These are phyloP conservation scores for Penicillium canescens DNA, from an alignment of 495 filamentous ascomycete species.

Conservation along the genomic window DNA sequence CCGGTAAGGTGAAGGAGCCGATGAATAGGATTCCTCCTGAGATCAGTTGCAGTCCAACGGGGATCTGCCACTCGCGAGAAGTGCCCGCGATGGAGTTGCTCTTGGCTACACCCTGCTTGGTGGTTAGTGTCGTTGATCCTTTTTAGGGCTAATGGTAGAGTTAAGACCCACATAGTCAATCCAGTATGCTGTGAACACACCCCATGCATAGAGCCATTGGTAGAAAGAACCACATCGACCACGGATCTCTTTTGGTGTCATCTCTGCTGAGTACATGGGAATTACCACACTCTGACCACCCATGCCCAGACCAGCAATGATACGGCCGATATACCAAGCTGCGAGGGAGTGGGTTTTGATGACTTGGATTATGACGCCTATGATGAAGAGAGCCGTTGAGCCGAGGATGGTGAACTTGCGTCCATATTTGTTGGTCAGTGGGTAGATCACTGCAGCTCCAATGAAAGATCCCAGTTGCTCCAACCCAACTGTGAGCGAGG, in stretches of 20 bases:
- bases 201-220: slow-evolving; percentile 53
- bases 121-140: neutral
- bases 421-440: slow-evolving; percentile 44
- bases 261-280: slow-evolving; percentile 58
- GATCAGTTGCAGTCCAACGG: slow-evolving; percentile 52
- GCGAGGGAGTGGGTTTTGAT: slow-evolving; percentile 42
- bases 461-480: slow-evolving; percentile 47
- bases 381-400: slow-evolving; percentile 45
- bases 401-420: slow-evolving; percentile 44
- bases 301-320: slow-evolving; percentile 57
- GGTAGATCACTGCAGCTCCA: slow-evolving; percentile 48
- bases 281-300: slow-evolving; percentile 57
- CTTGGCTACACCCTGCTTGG: slow-evolving; percentile 23
- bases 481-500: slow-evolving; percentile 44
- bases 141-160: neutral
- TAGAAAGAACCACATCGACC: slow-evolving; percentile 54
- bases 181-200: slow-evolving; percentile 54
- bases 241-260: slow-evolving; percentile 55
- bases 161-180: slow-evolving; percentile 44
- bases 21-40: slow-evolving; percentile 48
- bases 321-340: slow-evolving; percentile 48
- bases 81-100: slow-evolving; percentile 59
- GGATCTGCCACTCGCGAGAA: slow-evolving; percentile 53
- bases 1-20: slow-evolving; percentile 46
- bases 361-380: slow-evolving; percentile 47